Conservation (phyloP, 2,329 filamentous ascomycete species). For the Aspergillus novoparasiticus region DNA sequence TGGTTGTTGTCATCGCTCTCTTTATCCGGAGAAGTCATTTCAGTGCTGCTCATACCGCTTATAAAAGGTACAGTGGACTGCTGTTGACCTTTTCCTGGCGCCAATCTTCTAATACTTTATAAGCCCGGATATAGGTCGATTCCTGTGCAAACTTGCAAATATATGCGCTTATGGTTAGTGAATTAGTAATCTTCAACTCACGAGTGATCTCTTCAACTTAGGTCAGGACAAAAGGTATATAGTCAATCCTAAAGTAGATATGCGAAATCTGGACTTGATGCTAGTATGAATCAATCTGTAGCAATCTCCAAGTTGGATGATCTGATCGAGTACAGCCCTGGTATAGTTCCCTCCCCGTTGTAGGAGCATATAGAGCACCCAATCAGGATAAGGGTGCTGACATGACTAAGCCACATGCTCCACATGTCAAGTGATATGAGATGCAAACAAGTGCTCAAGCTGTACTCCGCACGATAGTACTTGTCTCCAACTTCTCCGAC, state of each 20-base stretch:
- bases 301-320: neutral
- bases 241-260: neutral
- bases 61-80: neutral
- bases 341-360: neutral
- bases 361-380: neutral
- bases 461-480: neutral
- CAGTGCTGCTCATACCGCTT: neutral
- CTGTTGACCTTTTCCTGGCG: too few relatives aligned
- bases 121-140: neutral
- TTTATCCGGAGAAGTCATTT: neutral
- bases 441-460: neutral
- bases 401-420: neutral
- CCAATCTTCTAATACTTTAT: neutral
- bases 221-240: neutral
- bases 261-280: neutral
- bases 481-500: conserved; percentile 2
- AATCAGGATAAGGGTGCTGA: neutral
- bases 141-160: neutral
- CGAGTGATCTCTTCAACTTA: neutral
- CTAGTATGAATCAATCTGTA: neutral
- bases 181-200: neutral
- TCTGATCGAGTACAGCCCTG: neutral
- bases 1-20: neutral
- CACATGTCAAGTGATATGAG: neutral
- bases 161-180: neutral